Evolutionary conservation across 495 filamentous ascomycete genomes (phyloP), one percentile per base, ranked within the genome.

Genomic region (Letharia columbiana): DNA sequence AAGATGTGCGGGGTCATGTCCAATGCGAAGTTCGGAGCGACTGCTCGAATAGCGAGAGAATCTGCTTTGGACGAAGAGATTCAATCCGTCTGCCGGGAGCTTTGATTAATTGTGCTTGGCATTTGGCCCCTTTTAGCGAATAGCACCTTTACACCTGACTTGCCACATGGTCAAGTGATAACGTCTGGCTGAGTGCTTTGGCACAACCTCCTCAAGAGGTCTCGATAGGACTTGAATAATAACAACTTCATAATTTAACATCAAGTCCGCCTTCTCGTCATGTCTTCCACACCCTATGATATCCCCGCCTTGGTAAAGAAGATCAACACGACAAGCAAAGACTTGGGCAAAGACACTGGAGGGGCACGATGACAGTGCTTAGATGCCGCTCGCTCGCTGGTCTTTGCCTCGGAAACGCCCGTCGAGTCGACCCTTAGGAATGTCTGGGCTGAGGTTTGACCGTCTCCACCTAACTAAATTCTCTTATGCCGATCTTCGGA

Each of bases 271-370:
- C 10, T 9, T 18, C 10, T 3, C 1, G 20, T 42, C 35, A 60
- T 60, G 58, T n/a, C 35, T n/a, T n/a, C 10, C 20, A 65, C 40
- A 7, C 52, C 63, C n/a, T 65, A 35, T 23, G 52, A 65, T 60
- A 39, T 65, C 18, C 40, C 52, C 6, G 37, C 52, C 37, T 59
- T 65, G 54, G 37, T 65, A 11, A 6, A 50, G 33, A 54, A 49
- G 2, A 50, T 65, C 33, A 59, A 40, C 13, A 11, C 28, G 0
- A 60, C 28, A 20, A 42, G 63, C 31, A 59, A 17, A 0, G 23
- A 59, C 12, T 0, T 60, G 2, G 52, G 28, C 20, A 47, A 60
- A 12, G 54, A 47, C 9, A 41, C 20, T 20, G 39, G 18, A 31
- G 40, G 37, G 5, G 52, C 33, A 37, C 40, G 63, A 3, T 54